Evolutionary conservation across 495 filamentous ascomycete species (phyloP), one percentile per base, ranked within the genome.

Genomic region (Podospora appendiculata): DNA sequence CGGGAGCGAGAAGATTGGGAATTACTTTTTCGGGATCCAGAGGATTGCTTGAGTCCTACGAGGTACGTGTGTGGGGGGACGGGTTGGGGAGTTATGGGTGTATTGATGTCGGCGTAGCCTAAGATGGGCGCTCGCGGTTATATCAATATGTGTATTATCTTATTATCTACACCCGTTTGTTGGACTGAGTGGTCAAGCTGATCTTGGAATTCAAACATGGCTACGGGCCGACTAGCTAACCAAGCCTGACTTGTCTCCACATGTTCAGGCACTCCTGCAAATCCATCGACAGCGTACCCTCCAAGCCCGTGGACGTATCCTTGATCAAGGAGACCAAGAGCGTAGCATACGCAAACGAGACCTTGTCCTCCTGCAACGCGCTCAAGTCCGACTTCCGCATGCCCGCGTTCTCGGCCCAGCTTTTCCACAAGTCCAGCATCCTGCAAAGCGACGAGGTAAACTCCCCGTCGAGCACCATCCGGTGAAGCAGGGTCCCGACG

Each of bases 1-100:
- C 13, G 87, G 88, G 8, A 85, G 88, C 47, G 93, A 98, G 74
- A 83, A 79, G 64, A 81, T 87, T 69, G 93, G 93, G 35, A 98
- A 98, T 70, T 98, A 98, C 68, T 97, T 98, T 69, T 94, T 96
- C 70, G 93, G 81, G 39, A 81, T 94, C 33, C 82, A 85, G 68
- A 94, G 50, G 38, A 41, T 9, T 10, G 33, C 14, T 3, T 43
- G 25, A 25, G 25, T n/a, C n/a, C n/a, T n/a, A n/a, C n/a, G n/a
- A n/a, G n/a, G n/a, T n/a, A n/a, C n/a, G n/a, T n/a, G n/a, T n/a
- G n/a, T n/a, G n/a, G n/a, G n/a, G n/a, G n/a, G n/a, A n/a, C n/a
- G n/a, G n/a, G n/a, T n/a, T n/a, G n/a, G n/a, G n/a, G n/a, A n/a
- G 25, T 25, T 2, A 38, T 2, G 36, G 2, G 36, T 3, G 13